phyloP scores from a whole-genome alignment of 176 grass and related monocot genomes.

The Cenchrus purpureus region DNA sequence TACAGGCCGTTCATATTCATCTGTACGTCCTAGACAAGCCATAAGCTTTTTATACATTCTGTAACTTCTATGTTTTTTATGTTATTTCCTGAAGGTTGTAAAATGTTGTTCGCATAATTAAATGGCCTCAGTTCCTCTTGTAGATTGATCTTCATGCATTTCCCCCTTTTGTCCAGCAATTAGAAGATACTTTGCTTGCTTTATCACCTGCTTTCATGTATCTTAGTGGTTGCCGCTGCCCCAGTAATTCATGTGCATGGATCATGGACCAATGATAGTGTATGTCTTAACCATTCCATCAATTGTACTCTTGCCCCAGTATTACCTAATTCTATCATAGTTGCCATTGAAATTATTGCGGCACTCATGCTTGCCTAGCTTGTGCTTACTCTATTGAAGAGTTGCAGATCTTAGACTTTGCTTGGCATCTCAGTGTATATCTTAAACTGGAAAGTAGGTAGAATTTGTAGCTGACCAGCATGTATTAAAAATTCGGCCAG shows the following conservation, averaged over 20 bases:
- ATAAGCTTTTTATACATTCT: conserved; percentile 21
- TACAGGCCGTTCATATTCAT: conserved; percentile 56
- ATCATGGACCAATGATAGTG: not conserved
- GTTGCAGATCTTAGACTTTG: conserved; percentile 7
- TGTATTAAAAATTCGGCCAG: not conserved
- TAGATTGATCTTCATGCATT: not conserved
- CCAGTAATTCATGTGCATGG: not conserved
- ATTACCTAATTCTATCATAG: not conserved
- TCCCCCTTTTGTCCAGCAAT: not conserved
- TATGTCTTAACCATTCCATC: not conserved
- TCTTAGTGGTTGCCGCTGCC: not conserved
- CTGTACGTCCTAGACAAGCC: conserved; percentile 54
- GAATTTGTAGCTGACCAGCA: not conserved
- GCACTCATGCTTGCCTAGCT: not conserved
- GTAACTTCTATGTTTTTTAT: conserved; percentile 13
- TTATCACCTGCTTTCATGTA: not conserved
- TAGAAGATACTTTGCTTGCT: conserved; percentile 10
- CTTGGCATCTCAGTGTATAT: conserved; percentile 23
- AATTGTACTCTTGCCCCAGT: not conserved
- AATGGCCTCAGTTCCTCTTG: not conserved
- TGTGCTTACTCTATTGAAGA: not conserved
- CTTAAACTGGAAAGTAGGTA: conserved; percentile 8
- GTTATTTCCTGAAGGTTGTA: not conserved
- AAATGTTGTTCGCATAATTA: not conserved
- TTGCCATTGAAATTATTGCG: not conserved